Evolutionary conservation across 1,284 basidiomycete species (phyloP).

Genomic region (Ceratorhiza oryzae-sativae): DNA sequence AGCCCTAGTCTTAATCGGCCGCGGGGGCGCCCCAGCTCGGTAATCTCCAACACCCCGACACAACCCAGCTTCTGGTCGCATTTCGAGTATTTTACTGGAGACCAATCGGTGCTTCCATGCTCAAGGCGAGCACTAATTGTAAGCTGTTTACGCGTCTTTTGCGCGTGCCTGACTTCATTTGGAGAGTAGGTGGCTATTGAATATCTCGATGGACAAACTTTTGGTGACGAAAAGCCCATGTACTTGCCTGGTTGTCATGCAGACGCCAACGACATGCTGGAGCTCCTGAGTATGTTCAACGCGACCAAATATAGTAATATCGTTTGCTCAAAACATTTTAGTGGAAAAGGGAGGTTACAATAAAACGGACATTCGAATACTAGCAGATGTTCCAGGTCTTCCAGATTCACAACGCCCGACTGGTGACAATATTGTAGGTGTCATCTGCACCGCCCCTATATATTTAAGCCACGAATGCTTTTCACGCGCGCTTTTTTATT

Average conservation of each 20-base stretch:
- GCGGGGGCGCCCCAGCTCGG: slow-evolving; percentile 17
- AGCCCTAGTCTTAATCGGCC: slow-evolving; percentile 18
- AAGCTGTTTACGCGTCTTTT: not conserved
- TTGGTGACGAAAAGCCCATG: slow-evolving; percentile 10
- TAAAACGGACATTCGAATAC: slow-evolving; percentile 19
- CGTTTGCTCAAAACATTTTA: not conserved
- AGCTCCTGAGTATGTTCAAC: slow-evolving; percentile 23
- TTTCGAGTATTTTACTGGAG: slow-evolving; percentile 22
- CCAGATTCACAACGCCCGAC: slow-evolving; percentile 18
- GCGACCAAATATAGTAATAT: not conserved
- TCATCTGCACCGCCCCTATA: not conserved
- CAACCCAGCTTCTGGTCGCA: not conserved
- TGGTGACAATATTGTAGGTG: slow-evolving; percentile 31
- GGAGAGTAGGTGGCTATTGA: slow-evolving; percentile 23
- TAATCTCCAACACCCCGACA: not conserved
- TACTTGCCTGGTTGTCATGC: slow-evolving; percentile 34
- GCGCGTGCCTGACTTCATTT: not conserved
- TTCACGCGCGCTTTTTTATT: not conserved
- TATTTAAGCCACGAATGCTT: not conserved
- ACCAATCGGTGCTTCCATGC: slow-evolving; percentile 22
- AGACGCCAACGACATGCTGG: slow-evolving; percentile 27
- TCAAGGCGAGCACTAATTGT: slow-evolving; percentile 30
- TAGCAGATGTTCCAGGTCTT: slow-evolving; percentile 32
- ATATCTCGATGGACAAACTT: slow-evolving; percentile 19
- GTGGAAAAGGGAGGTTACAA: slow-evolving; percentile 18